Evolutionary conservation across 257 asterid species (phyloP), one percentile per base, ranked within the genome.

Genomic region (Solanum virginianum): DNA sequence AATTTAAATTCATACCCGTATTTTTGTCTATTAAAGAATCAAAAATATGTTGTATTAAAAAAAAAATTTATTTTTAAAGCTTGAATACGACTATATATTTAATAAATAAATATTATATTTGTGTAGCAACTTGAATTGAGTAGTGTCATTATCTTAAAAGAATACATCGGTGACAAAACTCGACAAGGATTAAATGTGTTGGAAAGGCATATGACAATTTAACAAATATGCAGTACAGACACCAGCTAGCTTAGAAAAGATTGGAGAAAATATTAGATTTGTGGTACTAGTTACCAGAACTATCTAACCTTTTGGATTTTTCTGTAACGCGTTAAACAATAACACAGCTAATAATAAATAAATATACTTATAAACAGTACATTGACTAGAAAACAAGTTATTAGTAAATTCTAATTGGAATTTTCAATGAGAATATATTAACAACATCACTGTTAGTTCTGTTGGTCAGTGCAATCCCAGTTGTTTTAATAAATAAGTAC

Each of bases 151-250:
- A 47, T 77, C 47, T 8, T 14, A 49, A 22, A 47, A 51, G 62
- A 75, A 57, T 15, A 75, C 62, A 49, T 16, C 22, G 63, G 65
- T 77, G 47, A 77, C 63, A 77, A 77, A 77, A 51, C 26, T 77
- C 47, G 47, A 77, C 47, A 77, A 77, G 47, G 63, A 49, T 77
- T 77, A 49, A 77, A 51, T 77, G 82, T 24, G 63, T 77, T 51
- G 82, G 47, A 77, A 26, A 77, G 47, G 47, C 47, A 77, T 77
- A 77, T 77, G 63, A 51, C 82, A 77, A 77, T 77, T 77, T 16
- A 49, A 51, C 63, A 77, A 77, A 51, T 77, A 15, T 77, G 43
- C 16, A 26, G 47, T 77, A 77, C 65, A 51, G 47, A 51, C 63
- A 51, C 82, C 82, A 51, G 63, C 82, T 77, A 77, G 6, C 24